Percentiles rank a stretch among this genome's conserved stretches.
These are phyloP conservation scores for Micromonas pusilla DNA, from an alignment of 139 green algal genomes.

Conservation along the genomic window DNA sequence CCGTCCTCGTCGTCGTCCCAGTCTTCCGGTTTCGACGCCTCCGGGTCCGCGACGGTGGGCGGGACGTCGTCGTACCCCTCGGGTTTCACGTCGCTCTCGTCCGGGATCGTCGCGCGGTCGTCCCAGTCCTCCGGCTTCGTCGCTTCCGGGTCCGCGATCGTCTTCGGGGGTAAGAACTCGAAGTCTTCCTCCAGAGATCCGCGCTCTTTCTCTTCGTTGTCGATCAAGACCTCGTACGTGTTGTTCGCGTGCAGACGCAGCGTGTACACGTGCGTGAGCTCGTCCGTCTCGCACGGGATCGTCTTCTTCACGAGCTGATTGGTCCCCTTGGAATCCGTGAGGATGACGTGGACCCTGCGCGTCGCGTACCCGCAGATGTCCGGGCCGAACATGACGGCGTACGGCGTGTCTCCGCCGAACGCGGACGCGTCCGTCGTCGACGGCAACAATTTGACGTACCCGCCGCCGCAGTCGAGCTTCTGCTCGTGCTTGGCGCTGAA, in stretches of 20 bases:
- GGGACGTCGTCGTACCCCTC: constrained; percentile 42
- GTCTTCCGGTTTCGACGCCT: constrained; percentile 63
- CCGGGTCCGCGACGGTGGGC: constrained; percentile 35
- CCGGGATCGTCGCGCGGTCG: constrained; percentile 42
- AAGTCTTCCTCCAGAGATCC: constrained; percentile 68
- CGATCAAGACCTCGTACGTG: constrained; percentile 63
- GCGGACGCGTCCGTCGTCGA: constrained; percentile 54
- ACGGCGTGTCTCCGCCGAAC: constrained; percentile 60
- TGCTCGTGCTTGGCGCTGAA: constrained; percentile 85
- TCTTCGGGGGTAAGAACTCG: constrained; percentile 65
- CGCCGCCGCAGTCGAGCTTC: constrained; percentile 79
- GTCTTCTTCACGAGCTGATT: constrained; percentile 55
- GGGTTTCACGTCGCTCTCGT: constrained; percentile 13
- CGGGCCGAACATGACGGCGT: constrained; percentile 95
- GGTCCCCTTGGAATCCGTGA: constrained; percentile 48
- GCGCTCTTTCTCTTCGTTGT: constrained; percentile 52
- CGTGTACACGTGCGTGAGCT: constrained; percentile 52
- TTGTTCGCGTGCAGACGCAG: constrained; percentile 47
- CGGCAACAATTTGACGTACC: constrained; percentile 84
- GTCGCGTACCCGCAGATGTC: constrained; percentile 83
- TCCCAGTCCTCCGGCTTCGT: constrained; percentile 88
- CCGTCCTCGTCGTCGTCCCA: constrained; percentile 94
- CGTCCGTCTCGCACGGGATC: constrained; percentile 41
- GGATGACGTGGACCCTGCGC: constrained; percentile 54
- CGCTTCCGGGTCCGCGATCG: constrained; percentile 77